Percentiles rank a stretch among this genome's conserved stretches.
phyloP scores from a whole-genome alignment of 805 yeast species.

The Schizosaccharomyces osmophilus region DNA sequence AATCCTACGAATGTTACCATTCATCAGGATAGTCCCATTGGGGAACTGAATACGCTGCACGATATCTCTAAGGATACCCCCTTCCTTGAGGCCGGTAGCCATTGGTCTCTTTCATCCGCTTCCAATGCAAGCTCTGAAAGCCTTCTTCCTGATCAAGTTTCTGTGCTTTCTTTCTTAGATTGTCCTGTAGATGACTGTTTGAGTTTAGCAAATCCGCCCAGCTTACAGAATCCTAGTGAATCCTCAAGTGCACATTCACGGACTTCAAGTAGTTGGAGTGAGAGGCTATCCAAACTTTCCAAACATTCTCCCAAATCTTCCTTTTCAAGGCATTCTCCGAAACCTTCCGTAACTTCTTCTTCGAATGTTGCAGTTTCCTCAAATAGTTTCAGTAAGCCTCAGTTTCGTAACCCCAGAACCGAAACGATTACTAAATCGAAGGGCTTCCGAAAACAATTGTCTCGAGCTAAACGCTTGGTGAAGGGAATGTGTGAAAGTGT shows the following conservation, averaged over 20 bases:
- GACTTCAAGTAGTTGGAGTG: not conserved
- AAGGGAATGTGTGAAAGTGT: not conserved
- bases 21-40: too few relatives aligned
- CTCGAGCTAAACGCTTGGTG: not conserved
- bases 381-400: too few relatives aligned
- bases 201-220: not conserved
- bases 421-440: not conserved
- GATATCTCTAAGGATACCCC: too few relatives aligned
- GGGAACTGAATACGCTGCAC: too few relatives aligned
- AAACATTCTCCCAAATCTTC: not conserved
- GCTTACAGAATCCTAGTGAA: too few relatives aligned
- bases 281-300: not conserved
- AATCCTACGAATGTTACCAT: too few relatives aligned
- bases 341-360: not conserved
- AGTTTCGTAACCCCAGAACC: too few relatives aligned
- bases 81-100: not conserved
- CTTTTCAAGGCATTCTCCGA: not conserved
- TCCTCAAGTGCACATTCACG: not conserved
- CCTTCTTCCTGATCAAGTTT: not conserved
- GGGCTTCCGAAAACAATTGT: not conserved
- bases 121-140: not conserved
- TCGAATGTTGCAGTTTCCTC: not conserved
- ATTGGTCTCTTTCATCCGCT: not conserved
- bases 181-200: not conserved
- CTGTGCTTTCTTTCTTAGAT: not conserved